phyloP scores from a whole-genome alignment of 306 rosid genomes.

The Cucurbita maxima region DNA sequence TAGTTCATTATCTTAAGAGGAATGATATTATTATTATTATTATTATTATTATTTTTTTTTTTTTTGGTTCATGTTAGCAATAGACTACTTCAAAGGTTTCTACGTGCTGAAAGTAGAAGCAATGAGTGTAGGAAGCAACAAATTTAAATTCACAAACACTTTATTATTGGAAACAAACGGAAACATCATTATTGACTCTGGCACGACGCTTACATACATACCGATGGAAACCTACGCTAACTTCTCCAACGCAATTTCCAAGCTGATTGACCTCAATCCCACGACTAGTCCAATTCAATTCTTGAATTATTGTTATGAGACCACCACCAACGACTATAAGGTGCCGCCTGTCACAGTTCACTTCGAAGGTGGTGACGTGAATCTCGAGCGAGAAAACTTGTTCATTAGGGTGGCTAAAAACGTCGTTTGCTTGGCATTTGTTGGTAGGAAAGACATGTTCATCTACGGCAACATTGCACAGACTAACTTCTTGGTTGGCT shows the following conservation, averaged over 20 bases:
- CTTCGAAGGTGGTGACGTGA: conserved; percentile 6
- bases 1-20: too few relatives aligned
- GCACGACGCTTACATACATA: conserved; percentile 16
- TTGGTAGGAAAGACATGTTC: accelerated
- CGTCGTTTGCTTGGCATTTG: conserved; percentile 32
- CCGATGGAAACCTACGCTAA: background rate
- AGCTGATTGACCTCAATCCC: background rate
- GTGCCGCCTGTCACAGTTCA: conserved; percentile 6
- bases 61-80: background rate
- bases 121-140: conserved; percentile 9
- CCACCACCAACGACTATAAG: background rate
- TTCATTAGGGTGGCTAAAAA: conserved; percentile 12
- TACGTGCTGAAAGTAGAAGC: conserved; percentile 17
- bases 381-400: background rate
- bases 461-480: conserved; percentile 48
- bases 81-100: background rate
- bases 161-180: background rate
- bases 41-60: too few relatives aligned
- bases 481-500: conserved; percentile 33
- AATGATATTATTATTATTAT: too few relatives aligned
- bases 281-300: background rate
- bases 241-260: background rate
- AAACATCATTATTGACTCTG: conserved; percentile 25
- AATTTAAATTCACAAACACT: background rate
- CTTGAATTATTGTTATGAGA: conserved; percentile 10